Evolutionary conservation across 805 yeast species (phyloP).

Genomic region (Scheffersomyces ergatensis): DNA sequence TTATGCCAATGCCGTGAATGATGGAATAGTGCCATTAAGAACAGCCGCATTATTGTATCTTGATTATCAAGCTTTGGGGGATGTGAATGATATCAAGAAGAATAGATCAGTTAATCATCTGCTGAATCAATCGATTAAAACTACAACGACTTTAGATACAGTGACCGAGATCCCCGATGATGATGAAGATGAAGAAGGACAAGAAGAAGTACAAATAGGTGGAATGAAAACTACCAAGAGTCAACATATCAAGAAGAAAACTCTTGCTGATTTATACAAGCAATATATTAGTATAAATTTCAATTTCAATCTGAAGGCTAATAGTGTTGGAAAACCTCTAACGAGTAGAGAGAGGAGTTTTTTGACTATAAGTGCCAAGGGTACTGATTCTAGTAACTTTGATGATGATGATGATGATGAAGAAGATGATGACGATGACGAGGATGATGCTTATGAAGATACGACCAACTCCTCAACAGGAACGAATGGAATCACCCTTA

Average conservation of each 20-base stretch:
- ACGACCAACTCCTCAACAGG: neutral
- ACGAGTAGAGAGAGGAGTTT: slow-evolving; percentile 15
- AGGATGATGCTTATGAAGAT: neutral
- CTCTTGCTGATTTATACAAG: slow-evolving; percentile 9
- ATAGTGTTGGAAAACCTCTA: neutral
- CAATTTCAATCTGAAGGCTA: slow-evolving; percentile 3
- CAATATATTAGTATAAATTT: slow-evolving; percentile 15
- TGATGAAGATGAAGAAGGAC: slow-evolving; percentile 3
- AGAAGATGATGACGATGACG: neutral
- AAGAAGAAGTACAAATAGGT: too few relatives aligned
- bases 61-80: slow-evolving; percentile 43
- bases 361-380: slow-evolving; percentile 19
- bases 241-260: neutral
- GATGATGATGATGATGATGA: slow-evolving; percentile 2
- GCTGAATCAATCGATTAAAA: slow-evolving; percentile 4
- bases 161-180: slow-evolving; percentile 35
- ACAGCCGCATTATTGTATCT: slow-evolving; percentile 41
- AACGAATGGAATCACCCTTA: slow-evolving; percentile 15
- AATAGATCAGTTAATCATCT: slow-evolving; percentile 5
- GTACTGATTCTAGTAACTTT: slow-evolving; percentile 12
- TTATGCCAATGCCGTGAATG: slow-evolving; percentile 45
- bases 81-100: slow-evolving; percentile 27
- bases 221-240: neutral
- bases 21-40: slow-evolving; percentile 45
- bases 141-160: slow-evolving; percentile 10